Evolutionary conservation across 2,329 filamentous ascomycete species (phyloP).

Genomic region (Paracoccidioides brasiliensis): DNA sequence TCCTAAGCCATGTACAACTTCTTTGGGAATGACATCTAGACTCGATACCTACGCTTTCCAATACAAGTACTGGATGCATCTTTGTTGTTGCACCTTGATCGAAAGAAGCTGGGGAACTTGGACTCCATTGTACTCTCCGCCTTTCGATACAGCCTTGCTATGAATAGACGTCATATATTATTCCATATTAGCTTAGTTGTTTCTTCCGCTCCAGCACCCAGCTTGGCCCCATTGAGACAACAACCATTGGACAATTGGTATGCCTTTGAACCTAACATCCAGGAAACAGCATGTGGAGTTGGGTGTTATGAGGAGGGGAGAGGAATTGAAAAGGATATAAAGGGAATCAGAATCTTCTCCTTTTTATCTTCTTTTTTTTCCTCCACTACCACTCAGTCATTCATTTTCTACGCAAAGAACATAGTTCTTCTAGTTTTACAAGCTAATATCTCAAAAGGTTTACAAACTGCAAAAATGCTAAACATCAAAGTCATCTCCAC

Average conservation of each 20-base stretch:
- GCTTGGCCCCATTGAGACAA: background rate
- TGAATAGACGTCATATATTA: slow-evolving; percentile 1
- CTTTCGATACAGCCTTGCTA: background rate
- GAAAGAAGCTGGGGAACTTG: too few species aligned
- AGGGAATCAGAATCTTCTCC: background rate
- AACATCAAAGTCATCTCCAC: slow-evolving; percentile 14
- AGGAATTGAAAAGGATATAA: background rate
- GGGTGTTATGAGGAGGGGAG: background rate
- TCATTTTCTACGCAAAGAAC: background rate
- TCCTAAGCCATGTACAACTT: too few species aligned
- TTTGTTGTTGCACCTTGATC: background rate
- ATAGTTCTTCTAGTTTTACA: background rate
- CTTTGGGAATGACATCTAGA: too few species aligned
- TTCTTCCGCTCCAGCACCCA: background rate
- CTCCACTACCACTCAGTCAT: background rate
- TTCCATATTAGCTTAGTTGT: background rate
- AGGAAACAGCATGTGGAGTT: background rate
- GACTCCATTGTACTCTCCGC: too few species aligned
- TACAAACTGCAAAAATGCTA: slow-evolving; percentile 17
- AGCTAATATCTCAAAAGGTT: background rate
- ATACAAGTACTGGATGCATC: background rate
- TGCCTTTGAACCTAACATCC: background rate
- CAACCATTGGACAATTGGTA: background rate
- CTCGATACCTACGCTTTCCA: too few species aligned
- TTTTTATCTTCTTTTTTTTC: background rate